phyloP scores from a whole-genome alignment of 2,329 filamentous ascomycete species.

The Hypoxylon sp. region DNA sequence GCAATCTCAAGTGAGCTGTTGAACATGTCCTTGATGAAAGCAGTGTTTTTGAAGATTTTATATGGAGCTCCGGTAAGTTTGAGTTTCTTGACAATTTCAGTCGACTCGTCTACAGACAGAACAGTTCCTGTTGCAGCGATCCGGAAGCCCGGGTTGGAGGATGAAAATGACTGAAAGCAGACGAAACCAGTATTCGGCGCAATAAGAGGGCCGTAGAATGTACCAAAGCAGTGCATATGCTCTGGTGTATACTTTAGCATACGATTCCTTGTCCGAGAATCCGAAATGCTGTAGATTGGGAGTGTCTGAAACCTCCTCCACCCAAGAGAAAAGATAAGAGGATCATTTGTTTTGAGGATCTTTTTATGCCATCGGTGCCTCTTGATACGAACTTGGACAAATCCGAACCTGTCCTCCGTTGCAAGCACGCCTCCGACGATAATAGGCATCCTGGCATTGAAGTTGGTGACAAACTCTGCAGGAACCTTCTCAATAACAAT shows the following conservation, averaged over 20 bases:
- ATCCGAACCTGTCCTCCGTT: conserved; percentile 96
- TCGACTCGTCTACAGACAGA: conserved; percentile 92
- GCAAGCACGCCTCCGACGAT: conserved; percentile 92
- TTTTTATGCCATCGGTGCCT: conserved; percentile 99
- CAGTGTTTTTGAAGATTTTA: conserved; percentile 99
- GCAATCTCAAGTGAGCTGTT: conserved; percentile 91
- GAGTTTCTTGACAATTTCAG: conserved; percentile 99
- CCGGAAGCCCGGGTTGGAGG: conserved; percentile 89
- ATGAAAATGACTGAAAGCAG: conserved; percentile 90
- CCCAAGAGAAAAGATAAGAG: conserved; percentile 94
- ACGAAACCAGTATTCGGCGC: conserved; percentile 97
- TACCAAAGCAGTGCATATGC: conserved; percentile 99
- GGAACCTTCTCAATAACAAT: conserved; percentile 91
- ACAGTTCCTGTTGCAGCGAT: conserved; percentile 96
- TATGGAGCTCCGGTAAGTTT: conserved; percentile 94
- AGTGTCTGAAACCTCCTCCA: conserved; percentile 91
- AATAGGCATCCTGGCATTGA: conserved; percentile 85
- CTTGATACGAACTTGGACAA: conserved; percentile 96
- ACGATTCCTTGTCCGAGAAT: conserved; percentile 91
- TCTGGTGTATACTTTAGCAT: conserved; percentile 99
- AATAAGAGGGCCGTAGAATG: conserved; percentile 94
- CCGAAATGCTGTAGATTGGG: conserved; percentile 84
- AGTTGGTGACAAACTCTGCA: conserved; percentile 87
- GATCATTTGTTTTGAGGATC: conserved; percentile 98
- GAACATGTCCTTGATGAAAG: conserved; percentile 99